Percentiles rank a stretch among this genome's conserved stretches.
phyloP scores from a whole-genome alignment of 257 asterid species.

The Catharanthus roseus region DNA sequence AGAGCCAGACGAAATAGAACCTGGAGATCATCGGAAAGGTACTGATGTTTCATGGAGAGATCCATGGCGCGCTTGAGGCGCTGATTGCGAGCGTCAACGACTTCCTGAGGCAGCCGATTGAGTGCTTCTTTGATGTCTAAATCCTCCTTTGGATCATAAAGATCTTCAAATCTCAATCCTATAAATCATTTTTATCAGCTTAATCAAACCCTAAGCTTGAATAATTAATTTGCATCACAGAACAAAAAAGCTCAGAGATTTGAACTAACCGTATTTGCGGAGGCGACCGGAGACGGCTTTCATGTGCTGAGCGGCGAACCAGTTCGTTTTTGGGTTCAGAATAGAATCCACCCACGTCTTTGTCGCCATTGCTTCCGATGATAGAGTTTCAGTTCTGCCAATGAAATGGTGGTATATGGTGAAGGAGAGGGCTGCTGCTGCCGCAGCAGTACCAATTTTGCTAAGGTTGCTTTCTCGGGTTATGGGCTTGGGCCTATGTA shows the following conservation, averaged over 20 bases:
- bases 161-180: slow-evolving; percentile 21
- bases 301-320: slow-evolving; percentile 30
- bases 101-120: slow-evolving; percentile 21
- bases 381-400: background rate
- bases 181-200: background rate
- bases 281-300: slow-evolving; percentile 27
- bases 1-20: slow-evolving; percentile 3
- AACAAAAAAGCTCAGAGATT: background rate
- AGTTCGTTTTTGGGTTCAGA: slow-evolving; percentile 19
- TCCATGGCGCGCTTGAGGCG: slow-evolving; percentile 26
- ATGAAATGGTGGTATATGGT: background rate
- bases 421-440: no score
- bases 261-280: slow-evolving; percentile 27
- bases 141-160: slow-evolving; percentile 22
- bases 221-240: background rate
- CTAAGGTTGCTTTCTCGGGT: background rate
- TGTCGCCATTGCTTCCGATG: slow-evolving; percentile 16
- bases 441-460: background rate
- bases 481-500: background rate
- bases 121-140: slow-evolving; percentile 23
- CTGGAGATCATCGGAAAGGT: slow-evolving; percentile 19
- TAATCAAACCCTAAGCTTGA: no score
- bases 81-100: slow-evolving; percentile 26
- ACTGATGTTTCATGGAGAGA: slow-evolving; percentile 24
- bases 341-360: slow-evolving; percentile 21